These are phyloP conservation scores for Huiozyma sinensis DNA, from an alignment of 805 yeast genomes.

Conservation along the genomic window DNA sequence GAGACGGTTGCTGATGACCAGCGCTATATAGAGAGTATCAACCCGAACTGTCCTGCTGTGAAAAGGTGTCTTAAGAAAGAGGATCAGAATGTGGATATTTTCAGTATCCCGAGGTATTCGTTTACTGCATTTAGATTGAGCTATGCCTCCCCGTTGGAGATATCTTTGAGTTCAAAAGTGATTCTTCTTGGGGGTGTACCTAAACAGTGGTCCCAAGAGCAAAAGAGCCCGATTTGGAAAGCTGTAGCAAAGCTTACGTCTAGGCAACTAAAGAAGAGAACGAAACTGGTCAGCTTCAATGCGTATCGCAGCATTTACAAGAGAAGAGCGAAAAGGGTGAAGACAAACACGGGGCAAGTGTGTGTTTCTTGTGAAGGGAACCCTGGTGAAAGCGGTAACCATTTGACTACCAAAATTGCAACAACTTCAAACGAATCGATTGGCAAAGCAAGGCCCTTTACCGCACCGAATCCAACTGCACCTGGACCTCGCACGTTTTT, in stretches of 20 bases:
- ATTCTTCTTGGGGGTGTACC: slow-evolving; percentile 53
- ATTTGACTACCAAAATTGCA: too few relatives aligned
- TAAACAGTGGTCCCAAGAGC: slow-evolving; percentile 36
- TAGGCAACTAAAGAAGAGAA: slow-evolving; percentile 5
- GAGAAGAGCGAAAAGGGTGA: not conserved
- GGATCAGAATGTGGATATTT: not conserved
- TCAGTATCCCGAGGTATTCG: slow-evolving; percentile 38
- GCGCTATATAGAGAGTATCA: slow-evolving; percentile 9
- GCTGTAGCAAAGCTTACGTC: slow-evolving; percentile 1
- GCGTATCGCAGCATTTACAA: slow-evolving; percentile 8
- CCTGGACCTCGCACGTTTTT: too few relatives aligned
- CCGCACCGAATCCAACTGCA: too few relatives aligned
- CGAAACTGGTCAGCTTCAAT: slow-evolving; percentile 3
- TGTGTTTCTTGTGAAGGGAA: too few relatives aligned
- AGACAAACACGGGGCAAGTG: too few relatives aligned
- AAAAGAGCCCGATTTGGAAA: slow-evolving; percentile 7
- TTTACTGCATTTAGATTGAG: slow-evolving; percentile 52
- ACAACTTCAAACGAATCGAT: too few relatives aligned
- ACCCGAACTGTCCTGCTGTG: slow-evolving; percentile 3
- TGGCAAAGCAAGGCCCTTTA: too few relatives aligned
- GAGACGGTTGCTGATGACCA: slow-evolving; percentile 14
- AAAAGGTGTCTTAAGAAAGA: not conserved
- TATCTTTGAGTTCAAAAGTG: slow-evolving; percentile 39
- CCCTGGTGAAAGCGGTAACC: too few relatives aligned
- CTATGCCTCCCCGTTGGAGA: slow-evolving; percentile 39